Base-by-base conservation (phyloP, 2,329 filamentous ascomycete genomes). In the Tolypocladium guangdongense region DNA sequence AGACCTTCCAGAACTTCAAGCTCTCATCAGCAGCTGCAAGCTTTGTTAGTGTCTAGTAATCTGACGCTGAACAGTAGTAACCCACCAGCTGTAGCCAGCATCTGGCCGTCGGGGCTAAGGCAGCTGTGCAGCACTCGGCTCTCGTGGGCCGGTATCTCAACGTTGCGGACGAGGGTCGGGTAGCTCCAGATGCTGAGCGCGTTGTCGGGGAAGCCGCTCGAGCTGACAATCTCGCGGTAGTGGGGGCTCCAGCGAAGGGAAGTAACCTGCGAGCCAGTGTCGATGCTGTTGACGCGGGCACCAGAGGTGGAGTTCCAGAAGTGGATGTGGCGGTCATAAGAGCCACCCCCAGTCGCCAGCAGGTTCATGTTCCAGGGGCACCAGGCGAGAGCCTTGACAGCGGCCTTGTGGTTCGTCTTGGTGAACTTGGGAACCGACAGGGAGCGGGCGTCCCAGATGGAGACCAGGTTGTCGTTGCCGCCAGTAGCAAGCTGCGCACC, bases 271-370 rank as follows among this genome's bases (percentile, higher is more conserved):
- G 90, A 96, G 56, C 93, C 93, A 41, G 93, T 97, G 71, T 97
- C 91, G 71, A 99, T 97, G 80, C 90, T 95, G 84, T 99, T 99
- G 75, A 95, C 91, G 63, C 93, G 88, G 52, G 93, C 92, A 56
- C 93, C 93, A 5, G 92, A 96, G 24, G 93, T 97, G 48, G 91
- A 95, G 81, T 99, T 99, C 93, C 93, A 99, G 82, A 99, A 99
- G 78, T 99, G 93, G 71, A 99, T 99, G 74, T 96, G 88, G 62
- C 90, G 88, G 70, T 99, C 93, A 71, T 96, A 95, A 45, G 90
- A 95, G 62, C 93, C 93, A 66, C 93, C 93, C 54, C 93, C 93
- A 45, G 93, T 97, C 54, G 93, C 93, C 49, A 99, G 86, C 50
- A 97, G 84, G 78, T 96, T 97, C 72, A 89, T 84, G 76, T 96